Conservation (phyloP, 2,329 filamentous ascomycete species). For the Aureobasidium sp. region DNA sequence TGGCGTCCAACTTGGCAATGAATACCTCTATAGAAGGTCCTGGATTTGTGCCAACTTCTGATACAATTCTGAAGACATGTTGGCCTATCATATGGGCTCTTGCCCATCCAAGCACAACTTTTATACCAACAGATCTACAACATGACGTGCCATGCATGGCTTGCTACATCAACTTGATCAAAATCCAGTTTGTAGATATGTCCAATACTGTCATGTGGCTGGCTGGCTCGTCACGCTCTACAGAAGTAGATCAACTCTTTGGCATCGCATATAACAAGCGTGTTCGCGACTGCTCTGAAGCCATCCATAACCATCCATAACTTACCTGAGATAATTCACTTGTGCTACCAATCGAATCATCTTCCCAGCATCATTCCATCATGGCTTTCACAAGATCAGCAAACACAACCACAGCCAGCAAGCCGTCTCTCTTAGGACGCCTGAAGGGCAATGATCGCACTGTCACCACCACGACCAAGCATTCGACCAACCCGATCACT, state of each 20-base stretch:
- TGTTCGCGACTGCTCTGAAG: not conserved
- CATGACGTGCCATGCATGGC: slow-evolving; percentile 8
- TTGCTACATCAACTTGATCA: not conserved
- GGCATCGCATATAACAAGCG: not conserved
- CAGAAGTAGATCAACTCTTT: not conserved
- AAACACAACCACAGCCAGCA: slow-evolving; percentile 30
- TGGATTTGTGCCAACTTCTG: slow-evolving; percentile 2
- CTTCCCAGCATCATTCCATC: not conserved
- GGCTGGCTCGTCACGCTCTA: not conserved
- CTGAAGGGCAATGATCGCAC: slow-evolving; percentile 40
- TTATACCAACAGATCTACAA: not conserved
- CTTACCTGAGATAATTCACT: not conserved
- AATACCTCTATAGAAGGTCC: not conserved
- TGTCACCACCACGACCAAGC: slow-evolving; percentile 37
- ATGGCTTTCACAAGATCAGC: slow-evolving; percentile 12
- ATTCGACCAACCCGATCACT: slow-evolving; percentile 36
- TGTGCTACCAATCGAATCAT: not conserved
- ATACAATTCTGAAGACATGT: not conserved
- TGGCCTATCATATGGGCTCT: not conserved
- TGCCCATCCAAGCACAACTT: not conserved
- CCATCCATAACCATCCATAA: not conserved
- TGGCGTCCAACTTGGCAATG: not conserved
- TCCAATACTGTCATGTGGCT: slow-evolving; percentile 8
- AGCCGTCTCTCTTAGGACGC: slow-evolving; percentile 49
- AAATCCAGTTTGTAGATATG: slow-evolving; percentile 8